Conservation (phyloP, 129 eudicot genomes). For the Helichrysum umbraculigerum region DNA sequence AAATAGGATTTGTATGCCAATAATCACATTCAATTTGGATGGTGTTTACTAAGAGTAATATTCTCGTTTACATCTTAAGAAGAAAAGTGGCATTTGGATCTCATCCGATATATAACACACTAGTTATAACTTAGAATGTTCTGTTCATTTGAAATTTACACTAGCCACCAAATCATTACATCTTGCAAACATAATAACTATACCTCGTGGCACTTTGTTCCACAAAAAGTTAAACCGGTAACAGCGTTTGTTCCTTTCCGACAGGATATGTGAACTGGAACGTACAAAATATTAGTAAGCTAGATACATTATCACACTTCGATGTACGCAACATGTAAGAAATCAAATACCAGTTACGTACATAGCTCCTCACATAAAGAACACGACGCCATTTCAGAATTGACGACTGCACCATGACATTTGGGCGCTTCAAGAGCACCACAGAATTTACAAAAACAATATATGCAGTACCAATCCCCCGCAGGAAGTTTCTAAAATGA, state of each 20-base stretch:
- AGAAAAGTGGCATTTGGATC: too few relatives aligned
- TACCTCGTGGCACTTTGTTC: constrained; percentile 64
- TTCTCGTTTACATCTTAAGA: too few relatives aligned
- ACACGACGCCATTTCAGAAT: constrained; percentile 41
- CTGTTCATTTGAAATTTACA: too few relatives aligned
- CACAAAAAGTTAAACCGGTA: constrained; percentile 46
- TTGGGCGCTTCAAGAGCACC: constrained; percentile 33
- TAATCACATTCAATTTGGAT: too few relatives aligned
- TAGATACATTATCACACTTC: background rate
- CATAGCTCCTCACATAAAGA: constrained; percentile 69
- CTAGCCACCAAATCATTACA: background rate
- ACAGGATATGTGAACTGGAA: constrained; percentile 64
- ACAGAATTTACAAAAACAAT: constrained; percentile 75
- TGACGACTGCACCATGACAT: background rate
- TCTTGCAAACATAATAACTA: background rate
- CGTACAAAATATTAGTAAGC: background rate
- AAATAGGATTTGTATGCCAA: too few relatives aligned
- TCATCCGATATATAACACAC: too few relatives aligned
- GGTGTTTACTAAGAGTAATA: too few relatives aligned
- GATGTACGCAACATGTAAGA: background rate
- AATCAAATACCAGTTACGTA: constrained; percentile 23
- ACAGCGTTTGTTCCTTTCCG: constrained; percentile 18
- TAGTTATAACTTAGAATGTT: too few relatives aligned
- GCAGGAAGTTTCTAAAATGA: constrained; percentile 48
- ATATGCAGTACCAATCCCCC: constrained; percentile 69